Evolutionary conservation across 495 filamentous ascomycete genomes (phyloP).

Genomic region (Tuber melanosporum): DNA sequence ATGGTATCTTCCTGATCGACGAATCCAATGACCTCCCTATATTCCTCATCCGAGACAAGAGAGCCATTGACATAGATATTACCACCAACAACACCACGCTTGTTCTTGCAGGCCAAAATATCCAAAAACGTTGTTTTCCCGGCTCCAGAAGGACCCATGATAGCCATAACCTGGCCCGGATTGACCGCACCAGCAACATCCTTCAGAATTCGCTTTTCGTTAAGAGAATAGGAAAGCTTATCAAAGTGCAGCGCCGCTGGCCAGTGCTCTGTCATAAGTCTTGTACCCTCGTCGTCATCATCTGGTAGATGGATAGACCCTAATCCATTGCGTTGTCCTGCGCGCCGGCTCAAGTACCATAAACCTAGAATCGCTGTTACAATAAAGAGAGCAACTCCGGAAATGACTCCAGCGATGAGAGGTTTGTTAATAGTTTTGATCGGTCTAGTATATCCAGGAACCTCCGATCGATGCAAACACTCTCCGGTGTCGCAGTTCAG

Average conservation of each 20-base stretch:
- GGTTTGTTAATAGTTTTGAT: conserved; percentile 96
- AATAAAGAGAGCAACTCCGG: conserved; percentile 76
- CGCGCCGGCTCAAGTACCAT: conserved; percentile 81
- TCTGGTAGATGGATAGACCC: conserved; percentile 62
- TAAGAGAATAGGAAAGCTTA: conserved; percentile 77
- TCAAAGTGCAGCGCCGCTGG: conserved; percentile 84
- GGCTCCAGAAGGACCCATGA: conserved; percentile 96
- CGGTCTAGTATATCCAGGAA: conserved; percentile 81
- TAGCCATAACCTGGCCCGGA: conserved; percentile 86
- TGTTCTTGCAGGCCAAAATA: conserved; percentile 95
- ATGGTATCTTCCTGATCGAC: conserved; percentile 98
- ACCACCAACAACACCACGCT: conserved; percentile 70
- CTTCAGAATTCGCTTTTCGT: conserved; percentile 77
- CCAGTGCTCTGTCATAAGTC: conserved; percentile 82
- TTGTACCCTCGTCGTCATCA: conserved; percentile 81
- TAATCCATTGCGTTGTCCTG: conserved; percentile 55
- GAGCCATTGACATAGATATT: conserved; percentile 94
- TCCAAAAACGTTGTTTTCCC: conserved; percentile 98
- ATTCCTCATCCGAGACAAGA: conserved; percentile 76
- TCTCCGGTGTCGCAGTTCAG: conserved; percentile 79
- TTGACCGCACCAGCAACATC: conserved; percentile 76
- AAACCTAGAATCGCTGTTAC: conserved; percentile 73
- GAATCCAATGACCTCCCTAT: conserved; percentile 85
- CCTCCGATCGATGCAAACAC: conserved; percentile 83
- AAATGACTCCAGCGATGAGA: conserved; percentile 89